Evolutionary conservation across 2,329 filamentous ascomycete species (phyloP), one percentile per base, ranked within the genome.

Genomic region (Cordyceps fumosorosea): DNA sequence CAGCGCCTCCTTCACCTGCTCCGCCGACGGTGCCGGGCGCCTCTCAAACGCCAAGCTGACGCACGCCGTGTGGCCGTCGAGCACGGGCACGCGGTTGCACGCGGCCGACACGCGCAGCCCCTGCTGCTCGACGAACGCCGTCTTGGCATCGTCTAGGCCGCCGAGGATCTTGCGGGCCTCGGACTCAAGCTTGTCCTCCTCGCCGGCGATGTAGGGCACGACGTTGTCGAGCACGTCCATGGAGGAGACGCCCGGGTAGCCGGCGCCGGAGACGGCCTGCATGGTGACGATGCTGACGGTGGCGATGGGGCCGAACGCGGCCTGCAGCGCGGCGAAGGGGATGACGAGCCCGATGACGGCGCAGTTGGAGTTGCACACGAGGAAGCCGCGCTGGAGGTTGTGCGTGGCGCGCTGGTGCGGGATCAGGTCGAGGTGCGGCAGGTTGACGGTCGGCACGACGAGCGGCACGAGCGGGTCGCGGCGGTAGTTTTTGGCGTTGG

Each of bases 191-290:
- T 98, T 98, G 76, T 96, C 93, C 76, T 98, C 95, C 77, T 98
- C 95, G 63, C 93, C 93, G 1, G 84, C 83, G 73, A 98, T 99
- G 76, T 86, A 97, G 10, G 95, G 95, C 51, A 99, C 91, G 2
- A 98, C 89, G 72, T 98, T 98, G 78, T 98, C 95, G 65, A 98
- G 79, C 64, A 98, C 89, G 76, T 98, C 95, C 92, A 98, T 96
- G 76, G 85, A 90, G 73, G 89, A 89, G 45, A 98, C 90, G 66
- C 91, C 91, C 4, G 91, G 90, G 78, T 95, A 96, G 34, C 93
- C 95, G 7, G 92, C 93, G 63, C 95, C 93, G 1, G 91, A 96
- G 52, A 98, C 87, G 63, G 95, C 93, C 78, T 98, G 95, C 83
- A 96, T 87, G 50, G 95, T 98, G 69, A 97, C 92, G 58, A 98